Evolutionary conservation across 345 rosid species (phyloP), one percentile per base, ranked within the genome.

Genomic region (Turnera subulata): DNA sequence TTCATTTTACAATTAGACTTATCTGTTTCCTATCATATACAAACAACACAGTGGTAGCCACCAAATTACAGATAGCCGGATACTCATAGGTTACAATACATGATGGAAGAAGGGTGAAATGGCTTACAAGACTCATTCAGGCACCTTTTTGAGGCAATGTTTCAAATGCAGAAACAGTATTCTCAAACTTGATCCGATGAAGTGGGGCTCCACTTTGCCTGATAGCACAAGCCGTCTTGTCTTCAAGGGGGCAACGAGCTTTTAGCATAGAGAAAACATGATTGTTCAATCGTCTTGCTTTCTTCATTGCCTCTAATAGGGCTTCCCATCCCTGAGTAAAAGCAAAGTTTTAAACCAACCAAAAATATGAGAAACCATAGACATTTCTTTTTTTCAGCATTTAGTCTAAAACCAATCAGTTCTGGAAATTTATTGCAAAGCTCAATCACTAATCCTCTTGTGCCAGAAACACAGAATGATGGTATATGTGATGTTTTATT

Each of bases 241-340:
- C 99, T 74, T 90, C 96, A 0, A 89, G 88, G 1, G 97, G 99
- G 76, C 99, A 93, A 44, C 95, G 87, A 0, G 99, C 96, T 81
- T 88, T 93, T 68, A 93, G 84, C 96, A 93, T 85, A 16, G 96
- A 87, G 86, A 93, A 90, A 22, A 93, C 99, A 45, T 93, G 99
- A 62, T 89, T 93, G 81, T 90, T 93, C 80, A 93, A 59, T 68
- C 97, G 74, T 73, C 97, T 80, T 40, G 97, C 91, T 76, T 93
- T 93, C 86, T 88, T 93, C 96, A 93, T 85, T 47, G 97, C 96
- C 67, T 93, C 99, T 63, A 93, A 53, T 45, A 87, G 65, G 23
- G 66, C 76, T 67, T 93, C 99, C 99, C 96, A 90, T 59, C 96
- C 97, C 97, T 93, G 50, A 37, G 18, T 22, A 50, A 40, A 47